A percentile compares a stretch with the other conserved stretches of the same genome.
Evolutionary conservation across 805 yeast genomes (phyloP).

Genomic region (Metschnikowia aberdeeniae): DNA sequence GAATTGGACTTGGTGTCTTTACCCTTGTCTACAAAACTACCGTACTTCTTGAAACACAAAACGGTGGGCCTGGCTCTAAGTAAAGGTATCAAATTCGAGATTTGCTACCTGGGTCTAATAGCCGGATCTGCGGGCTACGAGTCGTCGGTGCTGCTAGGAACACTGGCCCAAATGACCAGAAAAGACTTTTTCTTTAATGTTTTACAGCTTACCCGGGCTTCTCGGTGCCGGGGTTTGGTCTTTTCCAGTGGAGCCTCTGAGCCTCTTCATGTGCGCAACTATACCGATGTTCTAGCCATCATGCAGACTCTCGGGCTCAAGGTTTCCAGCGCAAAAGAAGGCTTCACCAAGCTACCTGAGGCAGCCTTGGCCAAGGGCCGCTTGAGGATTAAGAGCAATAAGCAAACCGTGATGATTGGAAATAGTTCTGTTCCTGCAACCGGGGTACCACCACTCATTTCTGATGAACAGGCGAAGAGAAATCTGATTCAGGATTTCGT

Average conservation of each 20-base stretch:
- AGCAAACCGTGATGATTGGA: conserved; percentile 66
- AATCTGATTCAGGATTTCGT: conserved; percentile 20
- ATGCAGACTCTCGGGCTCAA: conserved; percentile 69
- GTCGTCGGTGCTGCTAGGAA: conserved; percentile 17
- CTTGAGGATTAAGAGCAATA: conserved; percentile 67
- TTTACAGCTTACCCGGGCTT: conserved; percentile 71
- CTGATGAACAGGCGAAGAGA: conserved; percentile 19
- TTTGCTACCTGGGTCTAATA: conserved; percentile 59
- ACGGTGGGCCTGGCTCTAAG: conserved; percentile 78
- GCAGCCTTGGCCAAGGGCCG: conserved; percentile 70
- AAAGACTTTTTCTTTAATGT: conserved; percentile 67
- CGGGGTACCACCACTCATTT: conserved; percentile 7
- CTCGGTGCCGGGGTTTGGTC: conserved; percentile 75
- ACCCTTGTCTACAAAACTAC: conserved; percentile 59
- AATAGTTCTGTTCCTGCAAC: conserved; percentile 22
- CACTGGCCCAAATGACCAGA: conserved; percentile 38
- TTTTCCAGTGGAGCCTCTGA: conserved; percentile 69
- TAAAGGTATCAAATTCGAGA: conserved; percentile 79
- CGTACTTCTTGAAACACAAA: conserved; percentile 78
- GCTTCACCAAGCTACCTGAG: conserved; percentile 57
- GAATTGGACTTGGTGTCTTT: conserved; percentile 82
- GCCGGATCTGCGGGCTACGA: conserved; percentile 31
- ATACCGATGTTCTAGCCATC: conserved; percentile 64
- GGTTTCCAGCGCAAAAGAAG: conserved; percentile 52
- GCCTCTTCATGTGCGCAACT: conserved; percentile 58